Evolutionary conservation across 2,329 filamentous ascomycete genomes (phyloP), one percentile per base, ranked within the genome.

Genomic region (Pleomassaria siparia): DNA sequence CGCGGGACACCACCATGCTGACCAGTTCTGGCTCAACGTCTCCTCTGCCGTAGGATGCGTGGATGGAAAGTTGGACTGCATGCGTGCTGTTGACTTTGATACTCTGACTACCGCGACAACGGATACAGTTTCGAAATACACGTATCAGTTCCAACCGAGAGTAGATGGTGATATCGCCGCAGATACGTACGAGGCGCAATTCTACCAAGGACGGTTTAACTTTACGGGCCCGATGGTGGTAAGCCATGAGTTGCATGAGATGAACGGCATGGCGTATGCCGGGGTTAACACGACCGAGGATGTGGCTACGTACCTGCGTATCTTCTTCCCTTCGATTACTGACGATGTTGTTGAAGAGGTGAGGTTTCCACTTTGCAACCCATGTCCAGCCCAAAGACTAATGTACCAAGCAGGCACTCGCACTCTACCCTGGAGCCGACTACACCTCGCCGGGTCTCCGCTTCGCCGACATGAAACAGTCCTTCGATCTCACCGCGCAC

Each of bases 111-210:
- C 16, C 4, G 18, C 37, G 6, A 15, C 22, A 8, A 40, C 3
- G n/a, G 37, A 26, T 4, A 9, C 18, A 10, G 37, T 40, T 5
- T 13, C 15, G 2, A 18, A 26, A 8, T 40, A 40, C 13, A 40
- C 37, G 22, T 40, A 40, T n/a, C 37, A 40, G 25, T 40, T 40
- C 16, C 37, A 40, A 16, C 37, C 37, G 24, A 40, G 37, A n/a
- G 37, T 29, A 5, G 37, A 40, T 20, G 37, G 37, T 3, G 37
- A 40, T 40, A 28, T 40, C 13, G 37, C 29, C 9, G 37, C 37
- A 13, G 37, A 40, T 29, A 40, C 37, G 11, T 40, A 40, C 11
- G 37, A 40, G 16, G 37, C 37, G 22, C 37, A 40, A 12, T 40
- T 40, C 16, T 40, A 40, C 22, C 22, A 40, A 12, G 25, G 25